Base-by-base conservation (phyloP, 2,329 filamentous ascomycete genomes). In the Diplodia intermedia region DNA sequence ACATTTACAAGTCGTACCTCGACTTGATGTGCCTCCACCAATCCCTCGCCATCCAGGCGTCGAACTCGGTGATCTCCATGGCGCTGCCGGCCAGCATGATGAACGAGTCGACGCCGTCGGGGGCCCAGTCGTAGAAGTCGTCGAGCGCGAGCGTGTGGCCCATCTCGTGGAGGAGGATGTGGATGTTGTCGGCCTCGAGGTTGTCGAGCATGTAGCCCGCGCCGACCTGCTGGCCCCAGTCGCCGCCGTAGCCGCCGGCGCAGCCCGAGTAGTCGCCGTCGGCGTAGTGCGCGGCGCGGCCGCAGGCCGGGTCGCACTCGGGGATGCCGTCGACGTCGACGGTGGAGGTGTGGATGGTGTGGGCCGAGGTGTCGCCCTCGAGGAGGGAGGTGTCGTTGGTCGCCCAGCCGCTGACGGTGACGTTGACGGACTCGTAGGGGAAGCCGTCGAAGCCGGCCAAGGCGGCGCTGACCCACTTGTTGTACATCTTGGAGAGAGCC, bases 31-130 rank as follows among this genome's bases (percentile, higher is more conserved):
- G 75, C 70, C 76, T 76, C 81, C 81, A 84, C 81, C 81, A 84
- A 71, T 84, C 81, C 1, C 82, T 73, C 56, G 80, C 72, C 82
- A 84, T 84, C 82, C 82, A 84, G 23, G 79, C 81, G 65, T 84
- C 82, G 60, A 84, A 84, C 52, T 84, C 82, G 2, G 82, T 84
- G 23, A 84, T 77, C 56, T 76, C 69, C 23, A 71, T 74, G 1
- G 82, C 74, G 55, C 78, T 79, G 4, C 82, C 82, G 57, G 82
- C 81, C 54, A 78, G 71, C 82, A 84, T 83, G 70, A 84, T 77
- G 73, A 84, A 84, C 71, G 75, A 80, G 8, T 73, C 71, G 38
- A 80, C 71, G 6, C 81, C 81, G 6, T 75, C 75, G 0, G 82
- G 82, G 23, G 77, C 81, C 81, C 81, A 84, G 72, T 83, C 80